A percentile compares a stretch with the other conserved stretches of the same genome.
phyloP scores from a whole-genome alignment of 805 yeast species.

The Barnettozyma salicaria region DNA sequence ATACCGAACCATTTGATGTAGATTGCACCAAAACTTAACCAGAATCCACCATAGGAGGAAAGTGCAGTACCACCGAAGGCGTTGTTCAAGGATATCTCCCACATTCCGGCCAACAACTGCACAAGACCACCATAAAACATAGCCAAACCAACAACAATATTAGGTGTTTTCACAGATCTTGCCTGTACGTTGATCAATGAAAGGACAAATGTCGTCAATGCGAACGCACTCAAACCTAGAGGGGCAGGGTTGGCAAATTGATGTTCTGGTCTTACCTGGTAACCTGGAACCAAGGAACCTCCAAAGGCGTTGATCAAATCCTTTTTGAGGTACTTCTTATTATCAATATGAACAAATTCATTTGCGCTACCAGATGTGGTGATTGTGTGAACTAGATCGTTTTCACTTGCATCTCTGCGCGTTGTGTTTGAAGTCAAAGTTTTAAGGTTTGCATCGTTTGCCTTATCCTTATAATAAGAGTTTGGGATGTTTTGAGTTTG shows the following conservation, averaged over 20 bases:
- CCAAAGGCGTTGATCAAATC: constrained; percentile 60
- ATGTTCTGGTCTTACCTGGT: constrained; percentile 40
- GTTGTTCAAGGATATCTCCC: constrained; percentile 59
- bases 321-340: constrained; percentile 30
- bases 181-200: constrained; percentile 50
- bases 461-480: constrained; percentile 4
- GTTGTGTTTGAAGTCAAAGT: background rate
- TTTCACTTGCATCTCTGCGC: background rate
- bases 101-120: constrained; percentile 60
- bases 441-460: constrained; percentile 4
- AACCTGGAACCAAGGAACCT: constrained; percentile 65
- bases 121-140: constrained; percentile 59
- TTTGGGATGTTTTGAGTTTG: constrained; percentile 8
- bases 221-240: constrained; percentile 55
- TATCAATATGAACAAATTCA: constrained; percentile 23
- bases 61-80: constrained; percentile 54
- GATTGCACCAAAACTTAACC: constrained; percentile 63
- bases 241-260: constrained; percentile 61
- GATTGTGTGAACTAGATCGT: constrained; percentile 12
- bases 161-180: constrained; percentile 48
- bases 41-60: constrained; percentile 46
- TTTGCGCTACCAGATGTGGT: constrained; percentile 25
- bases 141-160: constrained; percentile 55
- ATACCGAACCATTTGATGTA: constrained; percentile 49
- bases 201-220: constrained; percentile 56